A percentile compares a stretch with the other conserved stretches of the same genome.
phyloP scores from a whole-genome alignment of 1,284 basidiomycete species.

The Taiwanofungus camphoratus region DNA sequence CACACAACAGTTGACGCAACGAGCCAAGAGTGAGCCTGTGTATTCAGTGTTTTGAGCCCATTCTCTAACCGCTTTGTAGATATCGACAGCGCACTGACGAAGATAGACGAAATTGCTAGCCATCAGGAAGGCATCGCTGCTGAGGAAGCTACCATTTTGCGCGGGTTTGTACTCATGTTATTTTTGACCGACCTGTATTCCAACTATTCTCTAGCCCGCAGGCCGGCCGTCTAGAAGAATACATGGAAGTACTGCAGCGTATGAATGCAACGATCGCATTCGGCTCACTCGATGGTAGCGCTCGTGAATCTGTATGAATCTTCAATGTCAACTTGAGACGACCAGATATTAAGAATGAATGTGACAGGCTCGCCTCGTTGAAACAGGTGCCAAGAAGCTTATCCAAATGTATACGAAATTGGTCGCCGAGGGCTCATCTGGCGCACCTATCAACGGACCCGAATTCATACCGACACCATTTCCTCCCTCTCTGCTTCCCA shows the following conservation, averaged over 20 bases:
- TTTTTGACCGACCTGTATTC: slow-evolving; percentile 3
- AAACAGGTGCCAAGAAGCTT: slow-evolving; percentile 76
- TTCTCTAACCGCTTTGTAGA: slow-evolving; percentile 36
- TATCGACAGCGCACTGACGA: slow-evolving; percentile 68
- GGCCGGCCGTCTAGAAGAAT: slow-evolving; percentile 52
- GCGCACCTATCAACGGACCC: slow-evolving; percentile 54
- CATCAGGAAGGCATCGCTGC: slow-evolving; percentile 70
- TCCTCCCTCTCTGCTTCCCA: slow-evolving; percentile 44
- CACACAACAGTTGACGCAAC: slow-evolving; percentile 65
- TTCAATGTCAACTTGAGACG: no score
- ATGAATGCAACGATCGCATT: slow-evolving; percentile 77
- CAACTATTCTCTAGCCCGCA: slow-evolving; percentile 47
- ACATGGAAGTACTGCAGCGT: slow-evolving; percentile 66
- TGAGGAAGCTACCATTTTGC: slow-evolving; percentile 70
- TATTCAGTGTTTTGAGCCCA: background rate
- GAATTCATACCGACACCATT: slow-evolving; percentile 52
- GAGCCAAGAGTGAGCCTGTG: slow-evolving; percentile 54
- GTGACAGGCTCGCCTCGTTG: slow-evolving; percentile 63
- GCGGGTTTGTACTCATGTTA: slow-evolving; percentile 46
- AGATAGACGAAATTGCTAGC: slow-evolving; percentile 73
- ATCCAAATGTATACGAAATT: slow-evolving; percentile 74
- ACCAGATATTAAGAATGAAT: no score
- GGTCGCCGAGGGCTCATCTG: slow-evolving; percentile 75
- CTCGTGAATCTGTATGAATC: slow-evolving; percentile 50
- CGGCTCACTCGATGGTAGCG: slow-evolving; percentile 53